phyloP scores from a whole-genome alignment of 441 rosid species.

The Corymbia calophylla region DNA sequence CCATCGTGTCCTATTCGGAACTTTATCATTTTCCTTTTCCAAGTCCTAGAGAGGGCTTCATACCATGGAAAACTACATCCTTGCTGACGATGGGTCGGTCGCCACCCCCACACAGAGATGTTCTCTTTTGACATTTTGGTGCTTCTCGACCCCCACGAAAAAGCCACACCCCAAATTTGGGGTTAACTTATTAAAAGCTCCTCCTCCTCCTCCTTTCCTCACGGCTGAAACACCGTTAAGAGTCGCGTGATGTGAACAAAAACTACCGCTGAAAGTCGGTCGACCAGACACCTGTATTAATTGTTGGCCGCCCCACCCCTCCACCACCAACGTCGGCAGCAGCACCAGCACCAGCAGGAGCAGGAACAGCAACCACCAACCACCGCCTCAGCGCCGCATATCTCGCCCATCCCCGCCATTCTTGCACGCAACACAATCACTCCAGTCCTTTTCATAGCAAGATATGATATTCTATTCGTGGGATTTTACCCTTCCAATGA shows the following conservation, averaged over 20 bases:
- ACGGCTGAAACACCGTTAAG: background rate
- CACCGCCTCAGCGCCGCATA: background rate
- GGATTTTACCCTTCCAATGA: background rate
- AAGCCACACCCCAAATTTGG: background rate
- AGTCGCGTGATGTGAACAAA: background rate
- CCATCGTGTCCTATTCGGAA: background rate
- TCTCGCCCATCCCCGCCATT: background rate
- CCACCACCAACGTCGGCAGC: background rate
- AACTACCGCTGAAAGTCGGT: background rate
- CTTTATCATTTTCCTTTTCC: background rate
- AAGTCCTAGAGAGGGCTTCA: background rate
- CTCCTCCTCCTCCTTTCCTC: background rate
- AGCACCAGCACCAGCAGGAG: background rate
- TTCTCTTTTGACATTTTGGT: background rate
- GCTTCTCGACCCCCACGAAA: background rate
- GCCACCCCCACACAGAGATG: background rate
- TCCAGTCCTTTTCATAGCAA: background rate
- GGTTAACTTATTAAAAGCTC: background rate
- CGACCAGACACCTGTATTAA: background rate
- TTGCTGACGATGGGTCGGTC: background rate
- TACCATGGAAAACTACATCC: background rate
- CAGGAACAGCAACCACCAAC: background rate
- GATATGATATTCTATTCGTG: background rate
- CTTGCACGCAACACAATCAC: background rate
- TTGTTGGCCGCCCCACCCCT: background rate